phyloP scores from a whole-genome alignment of 306 rosid species.

The Trifolium pratense region DNA sequence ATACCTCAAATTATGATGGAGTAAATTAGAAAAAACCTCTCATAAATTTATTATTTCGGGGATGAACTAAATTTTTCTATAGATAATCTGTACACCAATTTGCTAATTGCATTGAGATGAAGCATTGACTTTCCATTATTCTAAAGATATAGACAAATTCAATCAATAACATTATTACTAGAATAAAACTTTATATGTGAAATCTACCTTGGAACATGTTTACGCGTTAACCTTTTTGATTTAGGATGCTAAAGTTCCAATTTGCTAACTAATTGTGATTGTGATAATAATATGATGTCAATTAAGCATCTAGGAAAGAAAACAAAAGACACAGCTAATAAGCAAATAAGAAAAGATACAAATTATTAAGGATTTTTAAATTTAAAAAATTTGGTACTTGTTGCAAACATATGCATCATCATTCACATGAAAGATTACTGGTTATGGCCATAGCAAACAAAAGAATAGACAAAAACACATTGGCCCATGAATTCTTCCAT shows the following conservation, averaged over 20 bases:
- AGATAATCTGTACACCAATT: conserved; percentile 48
- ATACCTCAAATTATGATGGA: no score
- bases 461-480: conserved; percentile 43
- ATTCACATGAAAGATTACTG: conserved; percentile 45
- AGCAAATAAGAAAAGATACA: not conserved
- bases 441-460: conserved; percentile 42
- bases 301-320: conserved; percentile 33
- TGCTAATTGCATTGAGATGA: conserved; percentile 13
- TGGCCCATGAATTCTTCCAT: conserved; percentile 47
- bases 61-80: no score
- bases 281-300: conserved; percentile 15
- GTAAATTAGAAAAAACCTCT: no score
- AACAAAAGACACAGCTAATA: conserved; percentile 45
- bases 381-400: no score
- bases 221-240: conserved; percentile 27
- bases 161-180: conserved; percentile 6
- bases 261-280: conserved; percentile 14
- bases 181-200: conserved; percentile 28
- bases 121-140: conserved; percentile 42
- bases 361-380: conserved; percentile 35
- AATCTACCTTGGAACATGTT: conserved; percentile 30
- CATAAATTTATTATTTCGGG: no score
- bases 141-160: conserved; percentile 4
- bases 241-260: not conserved
- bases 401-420: no score